A percentile compares a stretch with the other conserved stretches of the same genome.
phyloP scores from a whole-genome alignment of 441 rosid species.

The Populus hybrid region DNA sequence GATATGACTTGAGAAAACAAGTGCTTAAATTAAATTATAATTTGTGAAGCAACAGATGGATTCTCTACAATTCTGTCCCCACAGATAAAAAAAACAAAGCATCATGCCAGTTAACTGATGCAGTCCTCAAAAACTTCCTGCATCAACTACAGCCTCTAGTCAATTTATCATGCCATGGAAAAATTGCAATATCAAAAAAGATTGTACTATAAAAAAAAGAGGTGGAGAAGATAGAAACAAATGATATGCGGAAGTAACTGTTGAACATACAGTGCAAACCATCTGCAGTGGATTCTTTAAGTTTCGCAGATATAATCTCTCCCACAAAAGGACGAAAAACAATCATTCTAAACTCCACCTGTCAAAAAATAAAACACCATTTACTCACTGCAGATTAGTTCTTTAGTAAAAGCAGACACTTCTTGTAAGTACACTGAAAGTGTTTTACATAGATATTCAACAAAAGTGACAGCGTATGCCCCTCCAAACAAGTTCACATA shows the following conservation, averaged over 20 bases:
- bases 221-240: background rate
- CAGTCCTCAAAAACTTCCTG: background rate
- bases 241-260: background rate
- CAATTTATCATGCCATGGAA: background rate
- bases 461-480: background rate
- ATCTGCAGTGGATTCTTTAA: conserved; percentile 55
- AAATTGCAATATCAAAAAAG: background rate
- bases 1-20: background rate
- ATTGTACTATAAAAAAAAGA: background rate
- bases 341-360: conserved; percentile 67
- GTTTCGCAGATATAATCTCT: conserved; percentile 62
- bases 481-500: background rate
- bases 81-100: background rate
- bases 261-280: conserved; percentile 60
- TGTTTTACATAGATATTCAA: background rate
- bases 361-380: conserved; percentile 8
- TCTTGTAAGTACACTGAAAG: background rate
- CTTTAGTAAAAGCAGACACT: background rate
- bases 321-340: conserved; percentile 84
- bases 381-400: background rate
- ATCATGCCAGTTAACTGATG: background rate
- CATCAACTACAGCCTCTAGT: background rate
- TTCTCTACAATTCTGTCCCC: background rate
- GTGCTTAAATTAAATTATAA: background rate
- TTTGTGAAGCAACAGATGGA: background rate